phyloP scores from a whole-genome alignment of 2,329 filamentous ascomycete genomes.

The Xylaria sp. region DNA sequence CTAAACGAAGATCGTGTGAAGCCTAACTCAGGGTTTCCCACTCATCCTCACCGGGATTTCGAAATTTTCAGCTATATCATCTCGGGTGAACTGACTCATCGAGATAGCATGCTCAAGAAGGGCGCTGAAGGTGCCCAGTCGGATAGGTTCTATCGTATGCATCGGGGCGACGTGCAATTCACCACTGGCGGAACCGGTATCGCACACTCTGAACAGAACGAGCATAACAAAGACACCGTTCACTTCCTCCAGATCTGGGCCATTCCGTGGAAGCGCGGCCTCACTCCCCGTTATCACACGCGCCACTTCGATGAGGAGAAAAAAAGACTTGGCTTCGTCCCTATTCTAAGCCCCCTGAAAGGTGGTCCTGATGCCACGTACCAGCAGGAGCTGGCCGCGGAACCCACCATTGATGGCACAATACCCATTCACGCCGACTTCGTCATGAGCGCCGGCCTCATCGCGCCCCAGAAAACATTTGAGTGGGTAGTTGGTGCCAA shows the following conservation, averaged over 20 bases:
- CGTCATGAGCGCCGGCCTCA: slow-evolving; percentile 81
- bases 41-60: slow-evolving; percentile 85
- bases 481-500: slow-evolving; percentile 76
- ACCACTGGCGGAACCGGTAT: slow-evolving; percentile 87
- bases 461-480: slow-evolving; percentile 73
- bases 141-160: slow-evolving; percentile 76
- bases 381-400: slow-evolving; percentile 71
- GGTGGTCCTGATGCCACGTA: slow-evolving; percentile 70
- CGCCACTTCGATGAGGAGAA: slow-evolving; percentile 76
- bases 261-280: slow-evolving; percentile 77
- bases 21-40: slow-evolving; percentile 80
- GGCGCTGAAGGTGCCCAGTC: slow-evolving; percentile 67
- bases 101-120: slow-evolving; percentile 84
- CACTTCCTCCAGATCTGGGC: slow-evolving; percentile 94
- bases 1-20: slow-evolving; percentile 90
- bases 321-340: slow-evolving; percentile 77
- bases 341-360: slow-evolving; percentile 80
- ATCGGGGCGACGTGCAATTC: slow-evolving; percentile 86
- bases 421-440: slow-evolving; percentile 89
- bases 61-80: slow-evolving; percentile 89
- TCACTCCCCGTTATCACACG: slow-evolving; percentile 82
- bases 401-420: slow-evolving; percentile 70
- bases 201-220: slow-evolving; percentile 84
- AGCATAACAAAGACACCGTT: slow-evolving; percentile 75
- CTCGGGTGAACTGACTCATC: slow-evolving; percentile 86